Evolutionary conservation across 805 yeast species (phyloP).

Genomic region (Kodamaea restingae): DNA sequence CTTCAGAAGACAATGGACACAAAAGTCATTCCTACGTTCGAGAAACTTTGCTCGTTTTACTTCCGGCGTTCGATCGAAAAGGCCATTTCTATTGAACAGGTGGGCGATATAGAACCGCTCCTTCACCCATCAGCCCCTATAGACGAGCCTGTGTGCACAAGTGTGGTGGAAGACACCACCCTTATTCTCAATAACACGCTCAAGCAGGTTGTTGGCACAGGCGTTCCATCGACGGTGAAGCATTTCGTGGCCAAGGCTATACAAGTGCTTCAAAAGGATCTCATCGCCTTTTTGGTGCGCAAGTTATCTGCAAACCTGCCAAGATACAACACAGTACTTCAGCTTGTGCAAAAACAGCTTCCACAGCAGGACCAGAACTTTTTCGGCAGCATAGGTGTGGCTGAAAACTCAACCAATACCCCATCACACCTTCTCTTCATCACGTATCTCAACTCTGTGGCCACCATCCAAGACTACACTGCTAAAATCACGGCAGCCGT

Average conservation of each 20-base stretch:
- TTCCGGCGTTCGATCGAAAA: slow-evolving; percentile 76
- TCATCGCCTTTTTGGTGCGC: slow-evolving; percentile 43
- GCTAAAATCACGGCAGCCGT: slow-evolving; percentile 45
- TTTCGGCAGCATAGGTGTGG: slow-evolving; percentile 14
- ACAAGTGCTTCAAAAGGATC: slow-evolving; percentile 60
- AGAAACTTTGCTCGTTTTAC: slow-evolving; percentile 59
- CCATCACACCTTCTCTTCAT: slow-evolving; percentile 56
- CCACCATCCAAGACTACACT: slow-evolving; percentile 57
- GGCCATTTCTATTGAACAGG: slow-evolving; percentile 73
- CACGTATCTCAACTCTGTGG: slow-evolving; percentile 68
- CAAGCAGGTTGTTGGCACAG: slow-evolving; percentile 65
- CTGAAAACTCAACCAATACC: slow-evolving; percentile 31
- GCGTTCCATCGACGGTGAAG: slow-evolving; percentile 55
- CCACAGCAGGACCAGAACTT: slow-evolving; percentile 1
- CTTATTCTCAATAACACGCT: slow-evolving; percentile 67
- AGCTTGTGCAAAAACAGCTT: slow-evolving; percentile 12
- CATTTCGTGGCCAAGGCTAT: slow-evolving; percentile 52
- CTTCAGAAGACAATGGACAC: slow-evolving; percentile 13
- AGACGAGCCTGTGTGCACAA: slow-evolving; percentile 66
- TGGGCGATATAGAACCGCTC: slow-evolving; percentile 51
- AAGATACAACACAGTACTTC: slow-evolving; percentile 32
- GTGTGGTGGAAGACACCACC: slow-evolving; percentile 82
- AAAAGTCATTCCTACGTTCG: slow-evolving; percentile 59
- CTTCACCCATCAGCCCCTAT: slow-evolving; percentile 17
- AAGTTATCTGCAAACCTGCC: slow-evolving; percentile 39